phyloP scores from a whole-genome alignment of 2,329 filamentous ascomycete genomes.

The Cladorrhinum sp. region DNA sequence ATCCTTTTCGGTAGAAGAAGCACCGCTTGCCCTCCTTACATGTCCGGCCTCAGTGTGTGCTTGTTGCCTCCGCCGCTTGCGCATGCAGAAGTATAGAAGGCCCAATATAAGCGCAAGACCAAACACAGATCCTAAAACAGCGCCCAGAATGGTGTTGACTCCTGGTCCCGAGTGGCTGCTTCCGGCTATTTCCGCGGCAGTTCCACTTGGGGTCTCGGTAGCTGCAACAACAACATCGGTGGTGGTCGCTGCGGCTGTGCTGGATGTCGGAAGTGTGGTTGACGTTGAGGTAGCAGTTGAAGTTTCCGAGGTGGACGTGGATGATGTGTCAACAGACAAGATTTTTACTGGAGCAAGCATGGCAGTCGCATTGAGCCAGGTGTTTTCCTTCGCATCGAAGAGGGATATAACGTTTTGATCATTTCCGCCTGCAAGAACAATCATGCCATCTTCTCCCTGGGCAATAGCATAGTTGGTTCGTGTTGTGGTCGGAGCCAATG shows the following conservation, averaged over 20 bases:
- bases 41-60: constrained; percentile 48
- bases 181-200: constrained; percentile 4
- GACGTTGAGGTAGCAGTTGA: constrained; percentile 27
- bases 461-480: constrained; percentile 72
- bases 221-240: constrained; percentile 28
- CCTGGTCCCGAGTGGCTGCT: neutral
- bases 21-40: constrained; percentile 41
- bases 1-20: constrained; percentile 56
- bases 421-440: constrained; percentile 77
- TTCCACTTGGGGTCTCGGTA: constrained; percentile 19
- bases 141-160: constrained; percentile 66
- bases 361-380: constrained; percentile 70
- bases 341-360: constrained; percentile 53
- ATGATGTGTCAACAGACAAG: constrained; percentile 33
- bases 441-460: constrained; percentile 60
- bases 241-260: constrained; percentile 26
- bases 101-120: constrained; percentile 70
- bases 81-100: constrained; percentile 66
- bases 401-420: constrained; percentile 65
- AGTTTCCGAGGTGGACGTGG: constrained; percentile 33
- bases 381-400: constrained; percentile 72
- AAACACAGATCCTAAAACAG: constrained; percentile 77
- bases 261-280: constrained; percentile 32
- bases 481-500: constrained; percentile 62
- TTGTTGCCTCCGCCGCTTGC: constrained; percentile 57